phyloP scores from a whole-genome alignment of 495 filamentous ascomycete species.

The Emericellopsis terricola region DNA sequence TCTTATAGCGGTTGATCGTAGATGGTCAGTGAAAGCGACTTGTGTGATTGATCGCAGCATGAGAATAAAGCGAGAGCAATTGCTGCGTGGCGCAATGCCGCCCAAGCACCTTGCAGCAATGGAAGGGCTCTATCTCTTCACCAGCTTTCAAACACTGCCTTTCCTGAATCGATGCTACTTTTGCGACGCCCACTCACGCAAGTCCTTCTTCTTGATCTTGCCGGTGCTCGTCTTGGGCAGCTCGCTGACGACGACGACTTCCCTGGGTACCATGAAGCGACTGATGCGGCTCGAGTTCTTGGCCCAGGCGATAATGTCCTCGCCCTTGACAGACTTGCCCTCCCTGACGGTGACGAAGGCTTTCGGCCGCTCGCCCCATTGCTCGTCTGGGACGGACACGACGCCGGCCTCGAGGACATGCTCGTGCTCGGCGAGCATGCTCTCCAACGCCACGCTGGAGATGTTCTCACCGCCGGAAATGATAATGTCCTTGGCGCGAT shows the following conservation, averaged over 20 bases:
- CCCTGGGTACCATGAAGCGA: slow-evolving; percentile 88
- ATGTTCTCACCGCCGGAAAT: slow-evolving; percentile 98
- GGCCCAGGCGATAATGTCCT: slow-evolving; percentile 76
- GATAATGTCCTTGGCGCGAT: slow-evolving; percentile 93
- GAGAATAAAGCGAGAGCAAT: no score
- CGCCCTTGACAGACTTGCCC: slow-evolving; percentile 38
- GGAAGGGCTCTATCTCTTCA: no score
- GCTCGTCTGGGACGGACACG: slow-evolving; percentile 71
- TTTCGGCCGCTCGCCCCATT: slow-evolving; percentile 92
- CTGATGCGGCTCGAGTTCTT: slow-evolving; percentile 60
- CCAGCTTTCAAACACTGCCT: no score
- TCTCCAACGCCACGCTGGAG: slow-evolving; percentile 79
- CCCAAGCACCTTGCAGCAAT: no score
- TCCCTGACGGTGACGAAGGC: slow-evolving; percentile 71
- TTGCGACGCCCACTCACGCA: slow-evolving; percentile 58
- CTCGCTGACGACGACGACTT: slow-evolving; percentile 76
- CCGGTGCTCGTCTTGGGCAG: slow-evolving; percentile 94
- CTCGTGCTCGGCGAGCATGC: slow-evolving; percentile 80
- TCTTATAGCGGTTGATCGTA: no score
- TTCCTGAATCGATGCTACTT: no score
- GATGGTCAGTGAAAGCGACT: no score
- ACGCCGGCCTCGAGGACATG: slow-evolving; percentile 81
- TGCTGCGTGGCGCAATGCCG: no score
- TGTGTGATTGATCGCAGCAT: no score
- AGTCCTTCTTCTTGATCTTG: slow-evolving; percentile 88